Percentiles rank a stretch among this genome's conserved stretches.
These are phyloP conservation scores for Fusarium brachygibbosum DNA, from an alignment of 2,329 filamentous ascomycete species.

Conservation along the genomic window DNA sequence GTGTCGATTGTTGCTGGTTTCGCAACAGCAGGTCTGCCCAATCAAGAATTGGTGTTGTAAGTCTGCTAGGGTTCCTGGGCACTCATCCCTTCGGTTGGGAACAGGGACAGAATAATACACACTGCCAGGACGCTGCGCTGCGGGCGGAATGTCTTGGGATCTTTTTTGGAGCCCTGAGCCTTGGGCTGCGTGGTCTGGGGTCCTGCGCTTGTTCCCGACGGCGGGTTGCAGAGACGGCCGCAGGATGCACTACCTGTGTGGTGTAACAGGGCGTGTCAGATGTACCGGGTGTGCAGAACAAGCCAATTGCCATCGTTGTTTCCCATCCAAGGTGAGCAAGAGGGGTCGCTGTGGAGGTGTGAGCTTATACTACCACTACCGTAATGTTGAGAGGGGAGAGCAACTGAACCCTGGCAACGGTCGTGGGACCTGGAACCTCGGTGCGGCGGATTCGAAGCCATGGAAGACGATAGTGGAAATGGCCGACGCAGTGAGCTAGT, in stretches of 20 bases:
- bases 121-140: slow-evolving; percentile 32
- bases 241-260: slow-evolving; percentile 54
- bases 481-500: slow-evolving; percentile 42
- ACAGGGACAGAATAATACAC: slow-evolving; percentile 36
- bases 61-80: slow-evolving; percentile 25
- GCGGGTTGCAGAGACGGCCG: slow-evolving; percentile 58
- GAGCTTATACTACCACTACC: slow-evolving; percentile 7
- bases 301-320: slow-evolving; percentile 2
- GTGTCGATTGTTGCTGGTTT: slow-evolving; percentile 4
- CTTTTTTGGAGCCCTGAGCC: slow-evolving; percentile 39
- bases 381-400: slow-evolving; percentile 19
- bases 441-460: slow-evolving; percentile 35
- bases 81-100: slow-evolving; percentile 17
- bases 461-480: slow-evolving; percentile 38
- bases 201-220: slow-evolving; percentile 55
- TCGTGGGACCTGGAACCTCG: slow-evolving; percentile 28
- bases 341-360: slow-evolving; percentile 16
- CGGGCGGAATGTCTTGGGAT: slow-evolving; percentile 34
- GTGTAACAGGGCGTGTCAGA: slow-evolving; percentile 34
- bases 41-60: slow-evolving; percentile 21
- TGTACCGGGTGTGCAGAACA: slow-evolving; percentile 6
- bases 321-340: background rate
- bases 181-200: slow-evolving; percentile 49
- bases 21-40: slow-evolving; percentile 9
- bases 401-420: slow-evolving; percentile 31